These are phyloP conservation scores for Metschnikowia gelsemii DNA, from an alignment of 805 yeast genomes.

Conservation along the genomic window DNA sequence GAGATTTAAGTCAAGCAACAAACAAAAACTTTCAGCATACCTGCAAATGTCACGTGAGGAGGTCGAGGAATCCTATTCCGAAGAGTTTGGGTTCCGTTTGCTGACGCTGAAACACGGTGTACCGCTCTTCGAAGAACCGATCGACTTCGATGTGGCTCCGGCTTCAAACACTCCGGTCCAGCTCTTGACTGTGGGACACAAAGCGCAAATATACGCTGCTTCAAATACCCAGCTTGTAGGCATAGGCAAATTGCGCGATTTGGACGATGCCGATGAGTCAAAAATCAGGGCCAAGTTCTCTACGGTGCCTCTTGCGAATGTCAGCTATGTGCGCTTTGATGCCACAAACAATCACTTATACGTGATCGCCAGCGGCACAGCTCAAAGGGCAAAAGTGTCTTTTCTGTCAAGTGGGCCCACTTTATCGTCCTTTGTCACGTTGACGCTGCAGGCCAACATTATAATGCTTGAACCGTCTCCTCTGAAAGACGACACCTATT, in stretches of 20 bases:
- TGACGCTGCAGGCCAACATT: conserved; percentile 9
- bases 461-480: conserved; percentile 25
- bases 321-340: conserved; percentile 20
- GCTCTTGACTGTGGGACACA: conserved; percentile 39
- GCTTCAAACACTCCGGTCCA: conserved; percentile 19
- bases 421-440: not conserved
- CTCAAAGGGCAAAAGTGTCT: conserved; percentile 21
- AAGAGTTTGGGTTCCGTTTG: conserved; percentile 47
- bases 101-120: conserved; percentile 35
- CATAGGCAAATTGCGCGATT: conserved; percentile 32
- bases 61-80: conserved; percentile 26
- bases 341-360: conserved; percentile 25
- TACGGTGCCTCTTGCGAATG: conserved; percentile 14
- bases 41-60: conserved; percentile 12
- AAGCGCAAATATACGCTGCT: conserved; percentile 34
- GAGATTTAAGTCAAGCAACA: too few species aligned
- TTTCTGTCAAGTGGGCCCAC: conserved; percentile 6
- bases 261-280: conserved; percentile 29
- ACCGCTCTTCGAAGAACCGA: conserved; percentile 26
- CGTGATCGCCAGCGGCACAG: conserved; percentile 22
- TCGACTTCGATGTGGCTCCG: conserved; percentile 25
- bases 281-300: conserved; percentile 8
- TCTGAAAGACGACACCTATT: conserved; percentile 12
- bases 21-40: not conserved
- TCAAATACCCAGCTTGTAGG: conserved; percentile 36